These are phyloP conservation scores for Aspergillus tubingensis DNA, from an alignment of 2,329 filamentous ascomycete genomes.

Conservation along the genomic window DNA sequence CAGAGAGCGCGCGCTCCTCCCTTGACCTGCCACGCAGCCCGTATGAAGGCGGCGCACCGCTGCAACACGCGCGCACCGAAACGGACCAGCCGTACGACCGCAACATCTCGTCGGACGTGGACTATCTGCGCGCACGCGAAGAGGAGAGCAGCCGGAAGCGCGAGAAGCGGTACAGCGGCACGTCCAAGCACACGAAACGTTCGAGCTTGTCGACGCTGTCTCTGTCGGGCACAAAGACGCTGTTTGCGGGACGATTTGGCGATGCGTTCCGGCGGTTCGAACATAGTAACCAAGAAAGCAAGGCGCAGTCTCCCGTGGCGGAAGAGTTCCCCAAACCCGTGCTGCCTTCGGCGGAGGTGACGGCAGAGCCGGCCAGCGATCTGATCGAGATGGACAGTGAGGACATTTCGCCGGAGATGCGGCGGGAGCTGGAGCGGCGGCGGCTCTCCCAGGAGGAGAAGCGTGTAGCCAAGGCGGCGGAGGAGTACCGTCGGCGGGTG, in stretches of 20 bases:
- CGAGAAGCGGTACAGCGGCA: constrained; percentile 58
- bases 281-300: constrained; percentile 47
- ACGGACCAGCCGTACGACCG: constrained; percentile 37
- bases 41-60: constrained; percentile 38
- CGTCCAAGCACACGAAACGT: constrained; percentile 67
- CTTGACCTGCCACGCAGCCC: constrained; percentile 35
- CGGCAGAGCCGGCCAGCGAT: constrained; percentile 67
- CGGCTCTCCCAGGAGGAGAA: constrained; percentile 84
- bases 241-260: constrained; percentile 85
- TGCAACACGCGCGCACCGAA: constrained; percentile 39
- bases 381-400: constrained; percentile 66
- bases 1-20: constrained; percentile 59
- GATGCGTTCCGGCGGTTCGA: constrained; percentile 95
- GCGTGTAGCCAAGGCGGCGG: constrained; percentile 83
- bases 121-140: constrained; percentile 78
- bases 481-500: constrained; percentile 79
- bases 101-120: constrained; percentile 76
- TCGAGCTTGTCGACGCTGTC: constrained; percentile 70
- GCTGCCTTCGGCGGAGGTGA: constrained; percentile 75
- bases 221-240: constrained; percentile 73
- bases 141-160: constrained; percentile 60
- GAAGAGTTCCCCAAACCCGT: constrained; percentile 50
- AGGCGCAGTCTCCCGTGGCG: constrained; percentile 41
- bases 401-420: constrained; percentile 80
- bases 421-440: constrained; percentile 82